Evolutionary conservation across 2,329 filamentous ascomycete genomes (phyloP), one percentile per base, ranked within the genome.

Genomic region (Curvularia sp.): DNA sequence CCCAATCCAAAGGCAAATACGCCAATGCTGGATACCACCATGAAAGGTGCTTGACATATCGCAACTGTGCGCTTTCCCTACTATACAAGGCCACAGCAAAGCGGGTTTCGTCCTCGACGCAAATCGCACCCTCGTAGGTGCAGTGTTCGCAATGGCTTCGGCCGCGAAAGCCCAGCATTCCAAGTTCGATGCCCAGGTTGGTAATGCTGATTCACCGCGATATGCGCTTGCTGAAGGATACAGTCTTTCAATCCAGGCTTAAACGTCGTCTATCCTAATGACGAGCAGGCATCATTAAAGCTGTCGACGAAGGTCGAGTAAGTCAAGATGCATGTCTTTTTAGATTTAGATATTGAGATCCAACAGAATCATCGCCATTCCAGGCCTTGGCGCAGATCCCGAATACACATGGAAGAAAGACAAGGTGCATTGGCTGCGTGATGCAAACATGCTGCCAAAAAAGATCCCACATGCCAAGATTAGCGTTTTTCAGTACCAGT

Each of bases 381-480:
- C 71, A 6, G 71, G 70, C 7, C 65, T 75, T 13, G 73, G 70
- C 12, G 68, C 68, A 22, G 66, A 70, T 55, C 65, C 70, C 33
- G 61, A 69, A 52, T 71, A 64, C 48, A 72, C 73, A 43, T 75
- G 71, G 72, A 66, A 54, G 24, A 59, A 62, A 18, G 57, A 62
- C 26, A 62, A 68, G 31, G 63, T 65, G 18, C 54, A 75, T 57
- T 75, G 72, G 73, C 55, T 75, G 49, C 58, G 60, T 13, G 73
- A 75, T 57, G 52, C 53, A 13, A 63, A 69, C 33, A 72, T 73
- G 72, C 70, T 75, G 12, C 62, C 60, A 2, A 52, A 53, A 42
- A 67, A 67, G 50, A 56, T 75, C 33, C 66, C 70, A 8, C 63
- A 70, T 49, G 63, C 69, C 13, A 65, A 72, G 41, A 75, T 75